phyloP scores from a whole-genome alignment of 1,139 yeast genomes.

The Debaryomyces psychrophilus region DNA sequence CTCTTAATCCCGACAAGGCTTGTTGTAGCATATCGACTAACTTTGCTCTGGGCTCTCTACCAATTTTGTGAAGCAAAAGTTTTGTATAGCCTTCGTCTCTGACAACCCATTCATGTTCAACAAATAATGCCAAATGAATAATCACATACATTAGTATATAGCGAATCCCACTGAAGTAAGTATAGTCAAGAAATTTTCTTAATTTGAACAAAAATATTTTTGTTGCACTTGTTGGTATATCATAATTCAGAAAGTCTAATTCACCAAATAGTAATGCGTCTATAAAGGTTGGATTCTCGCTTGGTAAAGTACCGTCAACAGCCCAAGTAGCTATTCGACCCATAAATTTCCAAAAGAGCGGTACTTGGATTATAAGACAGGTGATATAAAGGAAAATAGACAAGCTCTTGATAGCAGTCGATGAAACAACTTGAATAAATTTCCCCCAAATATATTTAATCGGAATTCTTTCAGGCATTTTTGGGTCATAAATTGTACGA shows the following conservation, averaged over 20 bases:
- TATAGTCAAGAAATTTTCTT: constrained; percentile 32
- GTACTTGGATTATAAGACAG: constrained; percentile 55
- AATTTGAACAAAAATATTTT: constrained; percentile 16
- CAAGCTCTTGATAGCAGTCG: constrained; percentile 26
- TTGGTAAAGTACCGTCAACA: constrained; percentile 54
- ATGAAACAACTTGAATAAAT: constrained; percentile 31
- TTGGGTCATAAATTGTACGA: constrained; percentile 67
- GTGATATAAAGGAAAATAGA: constrained; percentile 39
- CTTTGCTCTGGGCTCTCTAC: constrained; percentile 54
- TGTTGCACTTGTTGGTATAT: constrained; percentile 10
- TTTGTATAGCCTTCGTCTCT: constrained; percentile 67
- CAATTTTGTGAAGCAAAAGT: constrained; percentile 57
- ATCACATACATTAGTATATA: constrained; percentile 42
- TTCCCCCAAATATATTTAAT: constrained; percentile 45
- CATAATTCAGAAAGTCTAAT: constrained; percentile 20
- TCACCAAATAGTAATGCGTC: constrained; percentile 56
- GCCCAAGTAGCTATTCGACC: constrained; percentile 58
- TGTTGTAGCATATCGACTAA: constrained; percentile 43
- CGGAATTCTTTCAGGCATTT: constrained; percentile 73
- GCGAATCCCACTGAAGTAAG: constrained; percentile 46
- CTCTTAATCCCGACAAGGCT: constrained; percentile 31
- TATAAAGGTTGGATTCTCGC: constrained; percentile 33
- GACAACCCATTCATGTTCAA: constrained; percentile 73
- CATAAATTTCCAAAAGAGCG: constrained; percentile 56
- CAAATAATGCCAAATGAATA: constrained; percentile 51